Conservation (phyloP, 768 basidiomycete species). For the Leucocoprinus sp. region DNA sequence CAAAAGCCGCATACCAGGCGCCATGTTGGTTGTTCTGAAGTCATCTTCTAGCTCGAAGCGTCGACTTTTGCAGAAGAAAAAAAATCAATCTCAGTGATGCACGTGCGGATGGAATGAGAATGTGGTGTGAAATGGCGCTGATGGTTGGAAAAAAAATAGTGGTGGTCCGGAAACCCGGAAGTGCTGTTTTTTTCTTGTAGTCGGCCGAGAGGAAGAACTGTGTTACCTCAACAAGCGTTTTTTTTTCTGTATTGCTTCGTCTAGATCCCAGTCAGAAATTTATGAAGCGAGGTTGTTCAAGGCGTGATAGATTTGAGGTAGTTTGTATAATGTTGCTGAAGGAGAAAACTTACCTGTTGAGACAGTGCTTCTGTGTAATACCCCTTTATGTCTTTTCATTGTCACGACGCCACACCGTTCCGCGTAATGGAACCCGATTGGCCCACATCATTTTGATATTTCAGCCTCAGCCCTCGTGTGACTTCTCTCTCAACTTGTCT, state of each 20-base stretch:
- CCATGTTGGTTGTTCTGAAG: background rate
- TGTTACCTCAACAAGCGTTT: slow-evolving; percentile 7
- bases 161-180: background rate
- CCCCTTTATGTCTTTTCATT: slow-evolving; percentile 11
- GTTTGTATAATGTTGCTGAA: background rate
- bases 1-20: slow-evolving; percentile 1
- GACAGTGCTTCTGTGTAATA: slow-evolving; percentile 4
- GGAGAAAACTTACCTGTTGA: slow-evolving; percentile 6
- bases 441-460: background rate
- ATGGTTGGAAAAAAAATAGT: background rate
- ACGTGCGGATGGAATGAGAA: background rate
- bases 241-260: slow-evolving; percentile 1
- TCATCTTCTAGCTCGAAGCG: background rate
- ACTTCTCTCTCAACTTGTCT: slow-evolving; percentile 1
- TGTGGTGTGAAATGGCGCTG: background rate
- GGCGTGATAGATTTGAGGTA: background rate
- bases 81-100: background rate
- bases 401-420: slow-evolving; percentile 11
- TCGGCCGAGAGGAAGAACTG: background rate
- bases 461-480: background rate
- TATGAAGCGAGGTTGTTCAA: background rate
- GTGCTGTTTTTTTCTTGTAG: background rate
- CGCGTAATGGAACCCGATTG: slow-evolving; percentile 7
- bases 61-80: background rate
- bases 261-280: background rate